Conservation (phyloP, 2,329 filamentous ascomycete species). For the Botryotinia globosa region DNA sequence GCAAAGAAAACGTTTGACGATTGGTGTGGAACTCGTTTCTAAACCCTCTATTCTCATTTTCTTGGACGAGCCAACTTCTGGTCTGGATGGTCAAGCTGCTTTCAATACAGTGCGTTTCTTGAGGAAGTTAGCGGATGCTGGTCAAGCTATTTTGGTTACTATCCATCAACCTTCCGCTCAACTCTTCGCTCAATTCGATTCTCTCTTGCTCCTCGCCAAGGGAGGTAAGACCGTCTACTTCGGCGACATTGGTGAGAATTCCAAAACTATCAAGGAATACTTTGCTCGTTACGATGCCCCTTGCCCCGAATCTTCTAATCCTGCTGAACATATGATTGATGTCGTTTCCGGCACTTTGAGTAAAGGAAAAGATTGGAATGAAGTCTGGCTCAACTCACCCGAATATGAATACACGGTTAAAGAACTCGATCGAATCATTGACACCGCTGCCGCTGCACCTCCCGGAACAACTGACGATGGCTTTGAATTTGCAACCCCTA, state of each 20-base stretch:
- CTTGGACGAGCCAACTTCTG: conserved; percentile 59
- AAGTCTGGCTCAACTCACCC: conserved; percentile 62
- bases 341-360: conserved; percentile 48
- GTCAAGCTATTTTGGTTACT: conserved; percentile 54
- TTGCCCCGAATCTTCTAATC: conserved; percentile 43
- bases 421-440: conserved; percentile 58
- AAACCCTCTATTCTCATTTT: conserved; percentile 59
- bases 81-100: conserved; percentile 61
- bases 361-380: conserved; percentile 61
- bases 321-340: conserved; percentile 47
- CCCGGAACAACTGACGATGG: conserved; percentile 42
- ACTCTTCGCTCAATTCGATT: conserved; percentile 56
- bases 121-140: conserved; percentile 55
- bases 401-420: conserved; percentile 52
- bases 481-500: conserved; percentile 51
- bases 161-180: conserved; percentile 55
- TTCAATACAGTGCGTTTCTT: conserved; percentile 63
- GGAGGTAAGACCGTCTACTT: conserved; percentile 69
- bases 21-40: conserved; percentile 57
- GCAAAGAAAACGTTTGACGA: conserved; percentile 60
- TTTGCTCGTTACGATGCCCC: conserved; percentile 54
- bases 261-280: conserved; percentile 55
- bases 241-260: conserved; percentile 62
- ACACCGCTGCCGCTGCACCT: conserved; percentile 43
- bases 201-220: conserved; percentile 60